Evolutionary conservation across 352 stramenopile species (phyloP), one percentile per base, ranked within the genome.

Genomic region (Phytopythium sindhum): DNA sequence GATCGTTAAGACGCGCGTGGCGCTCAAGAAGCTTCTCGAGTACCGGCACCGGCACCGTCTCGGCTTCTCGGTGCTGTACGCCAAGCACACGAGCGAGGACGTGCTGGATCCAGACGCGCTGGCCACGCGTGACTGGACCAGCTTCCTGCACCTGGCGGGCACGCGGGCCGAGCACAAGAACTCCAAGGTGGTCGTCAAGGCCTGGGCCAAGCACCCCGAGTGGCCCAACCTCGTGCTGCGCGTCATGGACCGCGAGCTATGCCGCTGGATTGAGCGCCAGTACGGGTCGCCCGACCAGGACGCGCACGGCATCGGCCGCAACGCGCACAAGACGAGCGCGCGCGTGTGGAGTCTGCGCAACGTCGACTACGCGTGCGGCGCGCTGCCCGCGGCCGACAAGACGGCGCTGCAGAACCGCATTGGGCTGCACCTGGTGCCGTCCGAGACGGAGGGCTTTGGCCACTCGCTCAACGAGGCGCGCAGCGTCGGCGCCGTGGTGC

Each of bases 401-500:
- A 78, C 78, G 47, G 73, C 68, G 33, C 74, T 91, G 63, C 85
- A 91, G 65, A 93, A 93, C 63, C 66, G 75, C 57, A 86, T 93
- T 57, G 85, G 85, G 19, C 69, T 93, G 52, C 85, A 93, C 41
- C 50, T 93, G 56, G 90, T 80, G 67, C 85, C 85, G 14, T 91
- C 80, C 52, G 80, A 89, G 65, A 89, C 78, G 14, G 85, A 93
- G 67, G 85, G 82, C 21, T 95, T 93, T 57, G 81, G 86, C 35
- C 86, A 95, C 66, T 92, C 92, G 57, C 93, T 95, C 65, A 95
- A 95, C 61, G 81, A 93, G 62, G 86, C 86, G 21, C 82, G 86
- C 29, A 91, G 84, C 59, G 75, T 80, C 12, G 84, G 81, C 14
- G 86, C 83, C 19, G 69, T 95, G 6, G 84, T 90, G 52, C 33